Evolutionary conservation across 495 filamentous ascomycete genomes (phyloP).

Genomic region (Neurospora cerealis): DNA sequence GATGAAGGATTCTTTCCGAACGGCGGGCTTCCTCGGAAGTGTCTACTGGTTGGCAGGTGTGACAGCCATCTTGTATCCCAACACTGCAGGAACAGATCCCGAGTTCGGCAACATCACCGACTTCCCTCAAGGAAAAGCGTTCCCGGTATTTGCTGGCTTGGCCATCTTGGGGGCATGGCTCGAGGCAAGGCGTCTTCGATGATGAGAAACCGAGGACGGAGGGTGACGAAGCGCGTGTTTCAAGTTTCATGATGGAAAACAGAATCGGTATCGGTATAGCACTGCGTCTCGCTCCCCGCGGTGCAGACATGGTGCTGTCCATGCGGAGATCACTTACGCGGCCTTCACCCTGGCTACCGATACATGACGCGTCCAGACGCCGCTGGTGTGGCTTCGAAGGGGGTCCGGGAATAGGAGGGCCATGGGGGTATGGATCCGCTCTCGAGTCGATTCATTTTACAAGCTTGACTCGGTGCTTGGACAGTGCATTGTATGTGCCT

Average conservation of each 20-base stretch:
- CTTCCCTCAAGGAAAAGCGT: slow-evolving; percentile 36
- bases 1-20: slow-evolving; percentile 23
- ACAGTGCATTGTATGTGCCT: not conserved
- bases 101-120: slow-evolving; percentile 42
- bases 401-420: not conserved
- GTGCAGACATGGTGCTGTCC: not conserved
- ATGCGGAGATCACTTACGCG: not conserved
- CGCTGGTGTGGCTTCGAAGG: not conserved
- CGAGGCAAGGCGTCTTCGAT: slow-evolving; percentile 10
- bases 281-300: not conserved
- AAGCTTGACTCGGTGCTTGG: not conserved
- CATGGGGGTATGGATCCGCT: not conserved
- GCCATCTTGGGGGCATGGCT: slow-evolving; percentile 25
- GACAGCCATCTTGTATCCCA: slow-evolving; percentile 38
- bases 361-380: not conserved
- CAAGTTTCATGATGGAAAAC: not conserved
- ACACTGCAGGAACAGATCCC: slow-evolving; percentile 40
- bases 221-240: not conserved
- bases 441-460: not conserved
- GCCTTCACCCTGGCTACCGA: not conserved
- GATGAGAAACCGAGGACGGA: not conserved
- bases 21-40: slow-evolving; percentile 33
- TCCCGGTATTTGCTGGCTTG: slow-evolving; percentile 16
- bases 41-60: slow-evolving; percentile 44
- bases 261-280: not conserved